Evolutionary conservation across 116 monocot species (phyloP).

Genomic region (Phalaenopsis hybrid): DNA sequence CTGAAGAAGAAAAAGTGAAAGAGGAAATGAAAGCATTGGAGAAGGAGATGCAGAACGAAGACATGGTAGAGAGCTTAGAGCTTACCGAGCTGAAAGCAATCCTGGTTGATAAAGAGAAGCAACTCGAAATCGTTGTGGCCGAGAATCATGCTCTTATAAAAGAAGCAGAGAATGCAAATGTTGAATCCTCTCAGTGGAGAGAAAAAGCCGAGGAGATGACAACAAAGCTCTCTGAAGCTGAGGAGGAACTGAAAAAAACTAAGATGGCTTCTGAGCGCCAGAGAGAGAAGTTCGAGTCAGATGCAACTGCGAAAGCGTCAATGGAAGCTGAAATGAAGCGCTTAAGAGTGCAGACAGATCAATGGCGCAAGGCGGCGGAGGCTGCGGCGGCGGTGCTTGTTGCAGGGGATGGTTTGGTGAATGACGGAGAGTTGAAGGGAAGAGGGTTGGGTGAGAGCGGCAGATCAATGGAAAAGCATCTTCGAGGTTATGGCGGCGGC

Average conservation of each 20-base stretch:
- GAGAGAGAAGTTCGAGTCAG: slow-evolving; percentile 28
- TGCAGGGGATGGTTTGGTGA: slow-evolving; percentile 16
- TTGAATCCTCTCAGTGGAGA: slow-evolving; percentile 5
- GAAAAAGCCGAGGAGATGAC: slow-evolving; percentile 42
- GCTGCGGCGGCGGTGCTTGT: slow-evolving; percentile 60
- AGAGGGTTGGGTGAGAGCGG: slow-evolving; percentile 26
- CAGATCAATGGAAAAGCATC: slow-evolving; percentile 47
- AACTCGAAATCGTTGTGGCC: slow-evolving; percentile 8
- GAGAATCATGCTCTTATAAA: slow-evolving; percentile 48
- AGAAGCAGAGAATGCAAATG: slow-evolving; percentile 27
- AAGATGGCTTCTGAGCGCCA: slow-evolving; percentile 16
- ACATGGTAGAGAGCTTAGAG: slow-evolving; percentile 6
- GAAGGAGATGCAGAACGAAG: neutral
- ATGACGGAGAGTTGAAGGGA: slow-evolving; percentile 12
- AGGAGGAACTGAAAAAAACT: slow-evolving; percentile 29
- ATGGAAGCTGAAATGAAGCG: slow-evolving; percentile 61
- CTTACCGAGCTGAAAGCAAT: slow-evolving; percentile 25
- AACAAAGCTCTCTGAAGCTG: slow-evolving; percentile 18
- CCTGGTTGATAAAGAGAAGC: slow-evolving; percentile 29
- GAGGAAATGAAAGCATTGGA: neutral
- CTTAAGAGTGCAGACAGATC: slow-evolving; percentile 66
- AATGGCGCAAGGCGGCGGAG: slow-evolving; percentile 89
- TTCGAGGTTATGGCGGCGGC: neutral
- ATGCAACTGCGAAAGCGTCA: slow-evolving; percentile 29
- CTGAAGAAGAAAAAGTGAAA: slow-evolving; percentile 7